A percentile compares a stretch with the other conserved stretches of the same genome.
These are phyloP conservation scores for Carex arenaria DNA, from an alignment of 202 grass and related monocot species.

Conservation along the genomic window DNA sequence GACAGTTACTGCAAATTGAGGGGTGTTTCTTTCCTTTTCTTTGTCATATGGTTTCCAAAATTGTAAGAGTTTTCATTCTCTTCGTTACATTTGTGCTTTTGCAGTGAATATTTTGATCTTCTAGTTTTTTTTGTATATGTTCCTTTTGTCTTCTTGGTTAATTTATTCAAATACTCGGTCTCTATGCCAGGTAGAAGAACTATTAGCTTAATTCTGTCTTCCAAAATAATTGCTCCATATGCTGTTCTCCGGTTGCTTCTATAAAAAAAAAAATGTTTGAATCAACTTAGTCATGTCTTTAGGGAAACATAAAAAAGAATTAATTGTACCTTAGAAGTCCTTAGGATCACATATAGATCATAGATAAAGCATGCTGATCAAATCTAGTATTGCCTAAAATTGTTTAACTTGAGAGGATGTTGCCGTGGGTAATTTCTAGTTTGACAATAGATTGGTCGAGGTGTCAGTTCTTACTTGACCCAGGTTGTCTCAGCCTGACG, in stretches of 20 bases:
- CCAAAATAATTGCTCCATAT: neutral
- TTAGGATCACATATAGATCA: neutral
- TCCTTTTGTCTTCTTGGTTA: neutral
- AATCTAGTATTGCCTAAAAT: neutral
- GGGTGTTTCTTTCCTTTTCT: neutral
- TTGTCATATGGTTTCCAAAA: neutral
- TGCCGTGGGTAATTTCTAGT: neutral
- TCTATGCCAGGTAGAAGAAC: neutral
- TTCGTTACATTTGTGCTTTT: neutral
- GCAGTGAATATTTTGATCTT: conserved; percentile 2
- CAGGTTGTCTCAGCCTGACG: neutral
- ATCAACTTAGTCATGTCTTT: neutral
- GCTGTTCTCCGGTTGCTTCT: neutral
- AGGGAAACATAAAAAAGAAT: neutral
- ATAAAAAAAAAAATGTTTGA: neutral
- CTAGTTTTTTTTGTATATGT: neutral
- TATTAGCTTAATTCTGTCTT: neutral
- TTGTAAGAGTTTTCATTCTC: conserved; percentile 2
- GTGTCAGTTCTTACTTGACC: neutral
- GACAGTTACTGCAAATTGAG: neutral
- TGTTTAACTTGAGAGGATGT: neutral
- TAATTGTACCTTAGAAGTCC: neutral
- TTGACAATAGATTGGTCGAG: neutral
- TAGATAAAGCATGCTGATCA: neutral
- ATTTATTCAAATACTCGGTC: neutral